These are phyloP conservation scores for Solanum bulbocastanum DNA, from an alignment of 257 asterid species.

Conservation along the genomic window DNA sequence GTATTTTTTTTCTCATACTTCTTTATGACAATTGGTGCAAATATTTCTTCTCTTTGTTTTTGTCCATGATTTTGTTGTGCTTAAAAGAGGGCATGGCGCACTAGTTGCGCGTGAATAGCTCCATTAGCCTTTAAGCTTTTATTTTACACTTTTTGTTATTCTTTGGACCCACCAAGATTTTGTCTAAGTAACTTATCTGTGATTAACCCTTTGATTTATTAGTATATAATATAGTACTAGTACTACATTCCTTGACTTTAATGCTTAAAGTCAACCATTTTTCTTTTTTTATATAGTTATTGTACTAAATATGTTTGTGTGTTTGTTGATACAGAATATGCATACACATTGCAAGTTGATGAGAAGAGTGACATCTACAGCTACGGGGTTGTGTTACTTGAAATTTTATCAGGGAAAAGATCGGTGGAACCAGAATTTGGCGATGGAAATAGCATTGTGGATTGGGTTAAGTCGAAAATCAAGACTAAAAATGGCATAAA, in stretches of 20 bases:
- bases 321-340: conserved; percentile 48
- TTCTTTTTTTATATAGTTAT: background rate
- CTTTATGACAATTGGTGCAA: background rate
- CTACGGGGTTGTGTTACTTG: conserved; percentile 81
- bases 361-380: conserved; percentile 96
- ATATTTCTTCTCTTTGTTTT: background rate
- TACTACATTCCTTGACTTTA: background rate
- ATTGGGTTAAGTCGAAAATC: conserved; percentile 60
- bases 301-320: background rate
- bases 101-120: conserved; percentile 34
- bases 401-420: conserved; percentile 61
- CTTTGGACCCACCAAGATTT: conserved; percentile 48
- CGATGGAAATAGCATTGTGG: conserved; percentile 78
- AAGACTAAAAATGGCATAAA: conserved; percentile 32
- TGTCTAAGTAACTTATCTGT: background rate
- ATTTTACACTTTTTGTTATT: conserved; percentile 20
- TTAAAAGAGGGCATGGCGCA: conserved; percentile 23
- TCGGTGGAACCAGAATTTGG: conserved; percentile 81
- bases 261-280: background rate
- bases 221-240: background rate
- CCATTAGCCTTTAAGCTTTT: conserved; percentile 18
- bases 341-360: conserved; percentile 84
- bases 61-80: conserved; percentile 29
- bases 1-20: background rate
- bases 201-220: background rate